phyloP scores from a whole-genome alignment of 1,284 basidiomycete genomes.

The Bondarzewia mesenterica region DNA sequence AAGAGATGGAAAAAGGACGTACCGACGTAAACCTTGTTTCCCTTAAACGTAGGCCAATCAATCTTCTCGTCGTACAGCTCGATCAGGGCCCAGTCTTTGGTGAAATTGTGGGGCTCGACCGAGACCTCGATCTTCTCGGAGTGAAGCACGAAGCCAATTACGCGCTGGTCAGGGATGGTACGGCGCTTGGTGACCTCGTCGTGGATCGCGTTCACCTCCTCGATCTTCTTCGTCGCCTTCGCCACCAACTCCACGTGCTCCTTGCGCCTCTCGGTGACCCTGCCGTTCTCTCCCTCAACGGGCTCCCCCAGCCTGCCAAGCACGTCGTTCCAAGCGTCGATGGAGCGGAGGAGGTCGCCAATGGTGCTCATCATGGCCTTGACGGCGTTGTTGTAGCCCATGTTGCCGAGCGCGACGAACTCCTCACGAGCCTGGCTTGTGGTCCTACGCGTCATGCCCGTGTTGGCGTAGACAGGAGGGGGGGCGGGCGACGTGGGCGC shows the following conservation, averaged over 20 bases:
- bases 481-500: slow-evolving; percentile 17
- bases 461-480: slow-evolving; percentile 21
- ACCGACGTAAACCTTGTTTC: slow-evolving; percentile 28
- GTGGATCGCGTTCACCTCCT: slow-evolving; percentile 17
- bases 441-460: slow-evolving; percentile 16
- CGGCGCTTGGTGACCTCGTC: slow-evolving; percentile 19
- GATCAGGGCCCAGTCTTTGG: slow-evolving; percentile 25
- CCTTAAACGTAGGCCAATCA: slow-evolving; percentile 20
- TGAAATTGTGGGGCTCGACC: slow-evolving; percentile 17
- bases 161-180: slow-evolving; percentile 17
- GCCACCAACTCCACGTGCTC: slow-evolving; percentile 17
- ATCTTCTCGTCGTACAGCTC: slow-evolving; percentile 23
- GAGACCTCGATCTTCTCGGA: slow-evolving; percentile 19
- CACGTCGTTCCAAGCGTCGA: slow-evolving; percentile 17
- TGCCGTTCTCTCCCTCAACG: slow-evolving; percentile 16
- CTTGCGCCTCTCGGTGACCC: slow-evolving; percentile 18
- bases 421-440: slow-evolving; percentile 23
- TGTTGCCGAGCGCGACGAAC: slow-evolving; percentile 26
- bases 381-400: slow-evolving; percentile 22
- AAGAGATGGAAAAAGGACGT: slow-evolving; percentile 15
- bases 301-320: slow-evolving; percentile 19
- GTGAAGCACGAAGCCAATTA: slow-evolving; percentile 28
- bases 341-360: slow-evolving; percentile 15
- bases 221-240: slow-evolving; percentile 18
- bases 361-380: slow-evolving; percentile 23